phyloP scores from a whole-genome alignment of 305 asterid genomes.

The Petunia hybrid region DNA sequence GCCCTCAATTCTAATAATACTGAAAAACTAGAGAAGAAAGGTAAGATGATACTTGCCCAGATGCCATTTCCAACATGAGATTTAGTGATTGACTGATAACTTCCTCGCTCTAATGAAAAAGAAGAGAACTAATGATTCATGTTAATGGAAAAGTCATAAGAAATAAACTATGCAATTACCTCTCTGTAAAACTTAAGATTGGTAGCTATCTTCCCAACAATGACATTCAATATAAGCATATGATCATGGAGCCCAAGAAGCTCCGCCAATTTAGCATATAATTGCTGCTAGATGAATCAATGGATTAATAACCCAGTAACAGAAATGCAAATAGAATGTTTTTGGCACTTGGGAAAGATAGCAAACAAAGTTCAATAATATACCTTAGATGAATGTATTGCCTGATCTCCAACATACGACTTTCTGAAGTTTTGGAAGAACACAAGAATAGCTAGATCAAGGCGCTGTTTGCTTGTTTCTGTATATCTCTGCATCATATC shows the following conservation, averaged over 20 bases:
- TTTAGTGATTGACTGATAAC: conserved; percentile 92
- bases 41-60: conserved; percentile 71
- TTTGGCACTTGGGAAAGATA: conserved; percentile 1
- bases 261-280: conserved; percentile 88
- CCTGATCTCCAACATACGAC: conserved; percentile 96
- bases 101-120: conserved; percentile 78
- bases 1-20: conserved; percentile 13
- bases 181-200: conserved; percentile 91
- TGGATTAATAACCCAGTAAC: conserved; percentile 25
- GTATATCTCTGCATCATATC: conserved; percentile 71
- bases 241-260: conserved; percentile 99
- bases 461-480: conserved; percentile 90
- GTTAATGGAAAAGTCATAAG: background rate
- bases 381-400: conserved; percentile 99
- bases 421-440: conserved; percentile 93
- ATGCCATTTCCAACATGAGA: conserved; percentile 92
- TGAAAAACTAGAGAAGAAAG: background rate
- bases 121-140: conserved; percentile 37
- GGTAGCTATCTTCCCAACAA: conserved; percentile 86
- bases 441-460: conserved; percentile 92
- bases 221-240: conserved; percentile 79
- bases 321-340: conserved; percentile 3
- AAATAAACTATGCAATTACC: conserved; percentile 49
- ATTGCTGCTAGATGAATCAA: conserved; percentile 78
- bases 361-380: conserved; percentile 29